Percentiles rank a stretch among this genome's conserved stretches.
Evolutionary conservation across 1,284 basidiomycete genomes (phyloP).

Genomic region (Heterobasidion parviporum): DNA sequence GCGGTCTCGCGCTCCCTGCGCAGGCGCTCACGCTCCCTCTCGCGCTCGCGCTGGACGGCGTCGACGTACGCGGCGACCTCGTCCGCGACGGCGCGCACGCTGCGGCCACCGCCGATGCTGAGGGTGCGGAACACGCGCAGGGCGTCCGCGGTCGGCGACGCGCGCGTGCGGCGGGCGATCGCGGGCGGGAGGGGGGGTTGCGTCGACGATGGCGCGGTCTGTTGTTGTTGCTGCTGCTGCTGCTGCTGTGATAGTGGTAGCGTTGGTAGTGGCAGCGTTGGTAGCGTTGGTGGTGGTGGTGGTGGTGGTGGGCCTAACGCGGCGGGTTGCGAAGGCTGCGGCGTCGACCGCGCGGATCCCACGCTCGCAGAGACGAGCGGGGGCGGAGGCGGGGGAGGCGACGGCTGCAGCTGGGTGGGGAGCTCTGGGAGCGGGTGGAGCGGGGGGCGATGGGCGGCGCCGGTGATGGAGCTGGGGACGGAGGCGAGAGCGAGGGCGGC

Average conservation of each 20-base stretch:
- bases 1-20: slow-evolving; percentile 46
- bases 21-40: slow-evolving; percentile 63
- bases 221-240: background rate
- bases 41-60: slow-evolving; percentile 59
- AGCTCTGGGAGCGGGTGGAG: slow-evolving; percentile 54
- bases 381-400: slow-evolving; percentile 31
- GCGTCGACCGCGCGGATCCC: background rate
- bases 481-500: slow-evolving; percentile 48
- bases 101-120: slow-evolving; percentile 9
- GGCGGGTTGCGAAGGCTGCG: background rate
- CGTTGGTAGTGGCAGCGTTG: background rate
- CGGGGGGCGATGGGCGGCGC: slow-evolving; percentile 32
- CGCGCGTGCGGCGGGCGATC: slow-evolving; percentile 13
- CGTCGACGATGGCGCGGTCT: background rate
- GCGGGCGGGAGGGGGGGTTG: slow-evolving; percentile 4
- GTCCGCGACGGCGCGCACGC: slow-evolving; percentile 37
- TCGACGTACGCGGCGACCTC: slow-evolving; percentile 65
- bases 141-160: slow-evolving; percentile 25
- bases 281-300: background rate
- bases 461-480: slow-evolving; percentile 26
- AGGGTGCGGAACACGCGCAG: slow-evolving; percentile 26
- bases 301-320: slow-evolving; percentile 5
- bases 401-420: slow-evolving; percentile 56
- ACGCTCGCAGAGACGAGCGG: slow-evolving; percentile 3
- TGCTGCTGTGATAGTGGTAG: too few relatives aligned